phyloP scores from a whole-genome alignment of 208 protist genomes.

The Zelonia costaricensis region DNA sequence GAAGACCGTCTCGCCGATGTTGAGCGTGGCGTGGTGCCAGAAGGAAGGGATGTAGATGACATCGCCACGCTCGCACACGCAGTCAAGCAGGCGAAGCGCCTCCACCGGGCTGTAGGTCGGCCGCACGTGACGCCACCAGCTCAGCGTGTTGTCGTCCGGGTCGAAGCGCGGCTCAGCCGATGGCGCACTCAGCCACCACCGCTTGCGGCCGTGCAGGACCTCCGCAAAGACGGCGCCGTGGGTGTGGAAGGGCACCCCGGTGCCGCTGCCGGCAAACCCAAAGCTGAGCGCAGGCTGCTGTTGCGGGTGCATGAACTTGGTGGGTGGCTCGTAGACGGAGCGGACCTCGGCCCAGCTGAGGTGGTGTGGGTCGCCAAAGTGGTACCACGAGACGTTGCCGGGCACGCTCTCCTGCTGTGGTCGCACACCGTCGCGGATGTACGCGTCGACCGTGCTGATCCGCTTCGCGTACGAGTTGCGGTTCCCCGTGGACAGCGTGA shows the following conservation, averaged over 20 bases:
- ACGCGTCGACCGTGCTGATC: conserved; percentile 13
- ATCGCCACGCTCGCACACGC: conserved; percentile 37
- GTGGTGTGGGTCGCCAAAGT: conserved; percentile 48
- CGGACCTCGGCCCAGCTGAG: conserved; percentile 24
- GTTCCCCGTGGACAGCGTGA: conserved; percentile 45
- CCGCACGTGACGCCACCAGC: conserved; percentile 27
- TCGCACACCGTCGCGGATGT: conserved; percentile 18
- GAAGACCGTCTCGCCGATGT: conserved; percentile 55
- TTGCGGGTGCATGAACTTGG: conserved; percentile 15
- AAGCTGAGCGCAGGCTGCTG: conserved; percentile 39
- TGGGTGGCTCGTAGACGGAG: conserved; percentile 21
- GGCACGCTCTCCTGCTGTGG: conserved; percentile 14
- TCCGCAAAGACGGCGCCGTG: conserved; percentile 56
- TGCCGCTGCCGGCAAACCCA: conserved; percentile 40
- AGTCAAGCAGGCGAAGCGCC: conserved; percentile 15
- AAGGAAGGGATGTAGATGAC: conserved; percentile 45
- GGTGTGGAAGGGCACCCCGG: conserved; percentile 52
- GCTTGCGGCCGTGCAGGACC: conserved; percentile 40
- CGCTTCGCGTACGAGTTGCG: conserved; percentile 42
- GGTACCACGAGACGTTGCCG: conserved; percentile 35
- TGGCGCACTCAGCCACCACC: conserved; percentile 37
- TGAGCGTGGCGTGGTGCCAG: conserved; percentile 60
- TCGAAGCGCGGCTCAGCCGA: conserved; percentile 24
- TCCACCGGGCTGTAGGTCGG: conserved; percentile 16
- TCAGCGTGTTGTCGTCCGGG: conserved; percentile 33